Evolutionary conservation across 139 green algal genomes (phyloP), one percentile per base, ranked within the genome.

Genomic region (Picochlorum costavermella): DNA sequence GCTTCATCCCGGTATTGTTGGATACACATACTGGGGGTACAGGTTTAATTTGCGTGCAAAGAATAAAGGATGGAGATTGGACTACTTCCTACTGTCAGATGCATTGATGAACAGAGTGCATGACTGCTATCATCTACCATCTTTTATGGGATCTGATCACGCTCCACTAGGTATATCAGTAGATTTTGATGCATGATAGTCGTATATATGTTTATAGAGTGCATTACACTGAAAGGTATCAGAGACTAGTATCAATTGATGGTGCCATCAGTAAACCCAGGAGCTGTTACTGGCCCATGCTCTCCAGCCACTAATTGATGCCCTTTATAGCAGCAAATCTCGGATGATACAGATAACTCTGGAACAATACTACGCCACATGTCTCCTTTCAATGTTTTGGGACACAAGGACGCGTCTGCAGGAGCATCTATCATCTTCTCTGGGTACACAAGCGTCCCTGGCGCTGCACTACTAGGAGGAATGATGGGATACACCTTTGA

Each of bases 1-100:
- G 2, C 81, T 82, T 64, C 67, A 84, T 67, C 85, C 85, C 3
- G 75, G 36, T 6, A 14, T 66, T 12, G 13, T 55, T 43, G 60
- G 36, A 2, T 92, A 92, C 76, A 92, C 83, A 2, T 92, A 89
- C 71, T 92, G 77, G 72, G 74, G 63, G 1, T 82, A 82, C 63
- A 56, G 66, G 20, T 71, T 75, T 50, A 80, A 80, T 49, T 36
- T 48, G 10, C 60, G 78, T 2, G 74, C 63, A 28, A 70, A 74
- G 40, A 83, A 82, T 61, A 78, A 68, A 26, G 86, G 86, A 12
- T 92, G 86, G 86, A 69, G 86, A 9, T 64, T 92, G 29, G 86
- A 92, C 63, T 91, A 91, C 65, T 88, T 84, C 28, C 55, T 92
- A 65, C 83, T 85, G 20, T 69, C 77, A 4, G 36, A 67, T 25